Base-by-base conservation (phyloP, 495 filamentous ascomycete species). In the Darksidea phi region DNA sequence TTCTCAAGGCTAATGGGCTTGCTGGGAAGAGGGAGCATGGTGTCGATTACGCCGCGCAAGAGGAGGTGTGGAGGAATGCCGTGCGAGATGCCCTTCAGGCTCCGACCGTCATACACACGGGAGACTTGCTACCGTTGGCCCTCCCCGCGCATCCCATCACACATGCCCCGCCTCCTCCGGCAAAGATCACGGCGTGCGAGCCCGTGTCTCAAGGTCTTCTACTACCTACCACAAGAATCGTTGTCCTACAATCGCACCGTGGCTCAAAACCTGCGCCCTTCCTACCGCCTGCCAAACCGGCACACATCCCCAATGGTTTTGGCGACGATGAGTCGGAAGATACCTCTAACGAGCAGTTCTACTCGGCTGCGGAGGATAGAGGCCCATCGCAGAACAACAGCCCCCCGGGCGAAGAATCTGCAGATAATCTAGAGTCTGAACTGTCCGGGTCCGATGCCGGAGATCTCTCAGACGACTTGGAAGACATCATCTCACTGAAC, bases 91-190 rank as follows among this genome's bases (percentile, higher is more conserved):
- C 91, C 2, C 73, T 96, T 42, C 76, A 79, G 15, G 78, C 81
- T 8, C 78, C 90, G 24, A 84, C 84, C 42, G 79, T 98, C 15
- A 82, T 96, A 12, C 94, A 95, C 70, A 79, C 84, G 13, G 90
- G 89, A 1, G 94, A 97, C 69, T 73, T 91, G 42, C 82, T 98
- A 57, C 87, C 89, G 0, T 77, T 98, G 38, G 89, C 89, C 5
- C 75, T 95, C 18, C 87, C 88, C 17, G 81, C 88, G n/a, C 90
- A 96, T 74, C 88, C 90, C 10, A 90, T 94, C 63, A 97, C 89
- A 36, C 91, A 91, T 75, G 88, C 86, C 13, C 84, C 87, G 6
- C 82, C 89, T 17, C 88, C 87, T n/a, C 90, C 89, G 2, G 86
- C 79, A 26, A 82, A 77, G 58, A 82, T 85, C 55, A 80, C 79